Percentiles rank a stretch among this genome's conserved stretches.
phyloP scores from a whole-genome alignment of 768 basidiomycete genomes.

The Russula vinacea region DNA sequence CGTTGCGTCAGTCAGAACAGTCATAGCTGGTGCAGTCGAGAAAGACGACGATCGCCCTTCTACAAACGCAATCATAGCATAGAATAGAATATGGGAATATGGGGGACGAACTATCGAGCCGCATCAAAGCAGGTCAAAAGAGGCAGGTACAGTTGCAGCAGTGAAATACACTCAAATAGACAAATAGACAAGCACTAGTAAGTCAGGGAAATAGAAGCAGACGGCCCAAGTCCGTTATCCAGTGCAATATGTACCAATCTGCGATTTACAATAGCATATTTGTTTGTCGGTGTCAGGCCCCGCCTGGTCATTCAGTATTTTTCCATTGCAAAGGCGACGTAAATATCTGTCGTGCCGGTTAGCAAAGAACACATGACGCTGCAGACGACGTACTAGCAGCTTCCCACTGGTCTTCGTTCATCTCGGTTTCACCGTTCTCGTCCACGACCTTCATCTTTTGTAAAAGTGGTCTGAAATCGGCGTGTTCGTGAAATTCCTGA shows the following conservation, averaged over 20 bases:
- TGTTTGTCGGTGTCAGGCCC: slow-evolving; percentile 8
- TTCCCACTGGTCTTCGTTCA: slow-evolving; percentile 97
- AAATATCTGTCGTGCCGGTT: slow-evolving; percentile 68
- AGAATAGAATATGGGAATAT: not conserved
- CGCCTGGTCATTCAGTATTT: slow-evolving; percentile 44
- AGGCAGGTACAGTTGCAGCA: not conserved
- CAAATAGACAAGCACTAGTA: not conserved
- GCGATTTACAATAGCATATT: slow-evolving; percentile 17
- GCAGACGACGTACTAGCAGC: slow-evolving; percentile 79
- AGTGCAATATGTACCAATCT: slow-evolving; percentile 12
- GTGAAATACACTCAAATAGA: slow-evolving; percentile 10
- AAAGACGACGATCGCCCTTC: not conserved
- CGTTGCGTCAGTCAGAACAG: not conserved
- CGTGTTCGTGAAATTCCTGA: slow-evolving; percentile 69
- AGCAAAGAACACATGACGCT: slow-evolving; percentile 3
- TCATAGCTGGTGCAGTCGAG: no score
- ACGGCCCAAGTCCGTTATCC: slow-evolving; percentile 9
- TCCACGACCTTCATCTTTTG: slow-evolving; percentile 91
- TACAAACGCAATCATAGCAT: not conserved
- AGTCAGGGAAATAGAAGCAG: slow-evolving; percentile 9
- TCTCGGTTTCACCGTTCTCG: slow-evolving; percentile 77
- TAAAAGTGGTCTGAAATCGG: slow-evolving; percentile 81
- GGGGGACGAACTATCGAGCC: not conserved
- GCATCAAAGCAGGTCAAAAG: not conserved
- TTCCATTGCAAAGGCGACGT: slow-evolving; percentile 89